Conservation (phyloP, 2,329 filamentous ascomycete genomes). For the Sclerotinia subarctica region DNA sequence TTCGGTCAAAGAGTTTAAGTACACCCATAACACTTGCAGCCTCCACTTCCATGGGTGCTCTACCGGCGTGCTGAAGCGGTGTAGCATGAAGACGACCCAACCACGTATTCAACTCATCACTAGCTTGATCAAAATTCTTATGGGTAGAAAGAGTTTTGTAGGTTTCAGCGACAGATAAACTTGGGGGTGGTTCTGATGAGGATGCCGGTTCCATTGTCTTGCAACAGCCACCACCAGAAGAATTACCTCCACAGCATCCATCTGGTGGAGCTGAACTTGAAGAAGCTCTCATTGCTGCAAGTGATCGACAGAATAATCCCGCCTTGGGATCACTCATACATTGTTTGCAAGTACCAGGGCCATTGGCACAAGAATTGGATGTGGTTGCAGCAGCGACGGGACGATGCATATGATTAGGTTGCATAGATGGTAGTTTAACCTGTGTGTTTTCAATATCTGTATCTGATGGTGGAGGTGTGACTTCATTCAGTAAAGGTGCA, state of each 20-base stretch:
- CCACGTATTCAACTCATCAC: slow-evolving; percentile 72
- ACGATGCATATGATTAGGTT: slow-evolving; percentile 38
- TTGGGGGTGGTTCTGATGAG: slow-evolving; percentile 40
- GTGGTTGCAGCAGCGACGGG: slow-evolving; percentile 27
- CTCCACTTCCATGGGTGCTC: slow-evolving; percentile 70
- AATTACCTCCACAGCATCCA: slow-evolving; percentile 62
- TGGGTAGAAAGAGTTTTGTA: slow-evolving; percentile 77
- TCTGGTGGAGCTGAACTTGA: slow-evolving; percentile 39
- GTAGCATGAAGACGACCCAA: slow-evolving; percentile 67
- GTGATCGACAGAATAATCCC: slow-evolving; percentile 77
- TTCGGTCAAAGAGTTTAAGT: slow-evolving; percentile 74
- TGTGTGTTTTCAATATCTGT: slow-evolving; percentile 55
- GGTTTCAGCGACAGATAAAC: slow-evolving; percentile 70
- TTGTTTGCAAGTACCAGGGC: slow-evolving; percentile 75
- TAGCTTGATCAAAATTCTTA: slow-evolving; percentile 70
- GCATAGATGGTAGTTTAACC: slow-evolving; percentile 55
- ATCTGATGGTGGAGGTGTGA: slow-evolving; percentile 52
- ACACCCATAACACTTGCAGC: slow-evolving; percentile 83
- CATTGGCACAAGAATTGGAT: slow-evolving; percentile 46
- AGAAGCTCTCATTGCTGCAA: slow-evolving; percentile 57
- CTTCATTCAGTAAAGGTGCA: slow-evolving; percentile 47
- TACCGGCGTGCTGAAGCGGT: slow-evolving; percentile 40
- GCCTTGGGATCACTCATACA: slow-evolving; percentile 75
- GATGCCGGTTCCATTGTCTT: slow-evolving; percentile 39
- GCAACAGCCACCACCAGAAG: slow-evolving; percentile 62